Percentiles rank a stretch among this genome's conserved stretches.
Evolutionary conservation across 73 alveolate genomes (phyloP).

Genomic region (Effrenium voratum): DNA sequence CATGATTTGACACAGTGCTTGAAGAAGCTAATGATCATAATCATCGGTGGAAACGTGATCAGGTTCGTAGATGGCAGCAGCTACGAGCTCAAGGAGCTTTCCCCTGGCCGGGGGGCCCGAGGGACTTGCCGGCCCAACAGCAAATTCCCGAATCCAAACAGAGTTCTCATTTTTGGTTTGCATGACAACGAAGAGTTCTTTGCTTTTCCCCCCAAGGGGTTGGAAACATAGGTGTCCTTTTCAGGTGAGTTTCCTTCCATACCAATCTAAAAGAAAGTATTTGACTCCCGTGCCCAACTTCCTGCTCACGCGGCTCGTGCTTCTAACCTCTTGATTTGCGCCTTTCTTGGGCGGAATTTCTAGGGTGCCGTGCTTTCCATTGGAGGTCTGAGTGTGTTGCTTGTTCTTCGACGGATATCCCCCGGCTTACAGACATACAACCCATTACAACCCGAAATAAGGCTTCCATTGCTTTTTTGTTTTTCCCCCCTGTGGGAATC

Average conservation of each 20-base stretch:
- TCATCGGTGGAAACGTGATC: neutral
- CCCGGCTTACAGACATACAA: too few species aligned
- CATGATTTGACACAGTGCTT: neutral
- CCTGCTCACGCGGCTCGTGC: neutral
- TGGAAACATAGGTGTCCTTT: neutral
- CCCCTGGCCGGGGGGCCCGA: slow-evolving; percentile 10
- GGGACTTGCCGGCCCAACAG: neutral
- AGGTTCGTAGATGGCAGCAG: slow-evolving; percentile 42
- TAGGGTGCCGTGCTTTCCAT: too few species aligned
- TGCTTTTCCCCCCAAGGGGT: neutral
- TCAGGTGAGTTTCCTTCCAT: neutral
- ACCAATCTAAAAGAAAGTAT: neutral
- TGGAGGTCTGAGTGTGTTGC: too few species aligned
- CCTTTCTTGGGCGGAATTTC: too few species aligned
- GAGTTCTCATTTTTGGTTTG: neutral
- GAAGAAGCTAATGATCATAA: neutral
- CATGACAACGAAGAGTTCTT: neutral
- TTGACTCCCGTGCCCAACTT: neutral
- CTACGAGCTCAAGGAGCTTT: slow-evolving; percentile 45
- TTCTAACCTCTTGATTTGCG: too few species aligned
- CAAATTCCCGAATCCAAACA: neutral
- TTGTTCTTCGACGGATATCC: too few species aligned
- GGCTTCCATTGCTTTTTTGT: too few species aligned
- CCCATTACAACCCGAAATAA: too few species aligned
- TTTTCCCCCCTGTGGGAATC: too few species aligned